phyloP scores from a whole-genome alignment of 192 early-diverging fungal species.

The Allomyces macrogynus region DNA sequence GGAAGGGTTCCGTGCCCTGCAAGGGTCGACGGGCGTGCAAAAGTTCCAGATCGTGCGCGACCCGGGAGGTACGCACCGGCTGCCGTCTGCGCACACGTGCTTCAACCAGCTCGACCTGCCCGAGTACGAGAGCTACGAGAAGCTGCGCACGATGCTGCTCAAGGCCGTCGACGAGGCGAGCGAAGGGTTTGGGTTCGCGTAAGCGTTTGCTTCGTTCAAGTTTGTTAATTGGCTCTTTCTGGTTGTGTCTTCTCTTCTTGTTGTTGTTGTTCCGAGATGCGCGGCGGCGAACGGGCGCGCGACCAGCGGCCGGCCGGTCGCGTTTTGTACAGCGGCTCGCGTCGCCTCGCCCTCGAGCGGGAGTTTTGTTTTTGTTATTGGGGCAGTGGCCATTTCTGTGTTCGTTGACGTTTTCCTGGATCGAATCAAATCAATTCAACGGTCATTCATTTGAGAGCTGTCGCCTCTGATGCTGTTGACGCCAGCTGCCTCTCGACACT shows the following conservation, averaged over 20 bases:
- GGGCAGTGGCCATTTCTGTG: no score
- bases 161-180: conserved; percentile 79
- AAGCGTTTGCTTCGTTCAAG: conserved; percentile 4
- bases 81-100: conserved; percentile 95
- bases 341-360: no score
- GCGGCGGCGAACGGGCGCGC: no score
- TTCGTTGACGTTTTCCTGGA: no score
- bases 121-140: conserved; percentile 77
- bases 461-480: no score
- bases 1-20: conserved; percentile 77
- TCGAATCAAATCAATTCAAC: no score
- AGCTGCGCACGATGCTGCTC: conserved; percentile 56
- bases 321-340: no score
- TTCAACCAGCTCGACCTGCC: conserved; percentile 98
- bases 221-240: neutral
- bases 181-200: conserved; percentile 77
- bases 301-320: no score
- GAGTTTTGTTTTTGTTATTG: no score
- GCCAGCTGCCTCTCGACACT: no score
- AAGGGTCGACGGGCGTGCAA: conserved; percentile 83
- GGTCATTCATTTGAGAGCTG: no score
- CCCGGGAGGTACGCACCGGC: conserved; percentile 58
- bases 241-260: neutral
- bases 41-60: conserved; percentile 99
- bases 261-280: neutral